Percentiles rank a stretch among this genome's conserved stretches.
phyloP scores from a whole-genome alignment of 805 yeast species.

The Ogataea siamensis region DNA sequence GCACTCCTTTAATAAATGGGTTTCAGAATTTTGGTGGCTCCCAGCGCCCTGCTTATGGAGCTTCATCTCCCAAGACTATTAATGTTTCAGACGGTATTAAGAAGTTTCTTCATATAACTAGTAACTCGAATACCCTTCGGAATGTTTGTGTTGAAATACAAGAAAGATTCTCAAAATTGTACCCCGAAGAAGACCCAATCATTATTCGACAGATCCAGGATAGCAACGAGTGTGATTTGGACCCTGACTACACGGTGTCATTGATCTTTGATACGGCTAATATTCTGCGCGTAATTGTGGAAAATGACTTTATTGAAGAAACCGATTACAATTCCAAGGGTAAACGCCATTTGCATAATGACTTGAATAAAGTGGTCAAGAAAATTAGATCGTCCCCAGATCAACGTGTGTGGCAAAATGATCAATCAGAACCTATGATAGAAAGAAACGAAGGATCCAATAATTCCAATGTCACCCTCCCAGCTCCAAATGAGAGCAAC shows the following conservation, averaged over 20 bases:
- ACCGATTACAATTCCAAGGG: constrained; percentile 10
- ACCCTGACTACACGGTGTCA: constrained; percentile 66
- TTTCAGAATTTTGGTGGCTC: constrained; percentile 9
- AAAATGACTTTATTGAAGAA: constrained; percentile 34
- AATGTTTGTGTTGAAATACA: constrained; percentile 53
- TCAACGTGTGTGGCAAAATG: constrained; percentile 22
- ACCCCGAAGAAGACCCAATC: constrained; percentile 59
- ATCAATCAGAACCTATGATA: constrained; percentile 4
- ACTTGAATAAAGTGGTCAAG: constrained; percentile 30
- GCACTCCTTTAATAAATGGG: constrained; percentile 27
- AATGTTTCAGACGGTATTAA: constrained; percentile 17
- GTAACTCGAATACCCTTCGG: constrained; percentile 43
- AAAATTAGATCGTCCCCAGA: constrained; percentile 29
- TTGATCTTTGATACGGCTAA: constrained; percentile 59
- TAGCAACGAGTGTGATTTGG: constrained; percentile 66
- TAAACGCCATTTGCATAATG: constrained; percentile 26
- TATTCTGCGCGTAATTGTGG: constrained; percentile 45
- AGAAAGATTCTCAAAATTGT: constrained; percentile 56
- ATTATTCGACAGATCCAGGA: constrained; percentile 66
- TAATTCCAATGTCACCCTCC: constrained; percentile 18
- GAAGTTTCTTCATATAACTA: constrained; percentile 66
- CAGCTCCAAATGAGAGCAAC: constrained; percentile 21
- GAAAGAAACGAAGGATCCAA: constrained; percentile 5
- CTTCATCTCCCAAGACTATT: constrained; percentile 17
- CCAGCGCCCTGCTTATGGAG: constrained; percentile 3